Evolutionary conservation across 768 basidiomycete genomes (phyloP).

Genomic region (Paxillus involutus): DNA sequence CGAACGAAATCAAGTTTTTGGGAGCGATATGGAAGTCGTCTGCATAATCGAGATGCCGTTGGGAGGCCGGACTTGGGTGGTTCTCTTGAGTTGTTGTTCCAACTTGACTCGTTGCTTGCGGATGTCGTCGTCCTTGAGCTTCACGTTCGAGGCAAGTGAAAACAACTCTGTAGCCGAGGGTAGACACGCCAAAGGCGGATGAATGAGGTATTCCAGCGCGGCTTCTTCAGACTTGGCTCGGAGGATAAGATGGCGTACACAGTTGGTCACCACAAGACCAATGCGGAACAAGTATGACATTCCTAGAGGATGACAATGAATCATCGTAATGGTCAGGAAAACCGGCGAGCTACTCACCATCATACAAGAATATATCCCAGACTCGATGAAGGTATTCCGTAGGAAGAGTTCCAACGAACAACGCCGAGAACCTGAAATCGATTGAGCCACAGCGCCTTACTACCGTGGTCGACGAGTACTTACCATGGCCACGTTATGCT

Average conservation of each 20-base stretch:
- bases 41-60: constrained; percentile 29
- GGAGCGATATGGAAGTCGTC: constrained; percentile 27
- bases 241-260: constrained; percentile 59
- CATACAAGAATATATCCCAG: constrained; percentile 83
- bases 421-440: constrained; percentile 59
- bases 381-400: constrained; percentile 65
- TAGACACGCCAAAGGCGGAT: constrained; percentile 51
- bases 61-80: constrained; percentile 40
- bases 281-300: constrained; percentile 74
- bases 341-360: constrained; percentile 49
- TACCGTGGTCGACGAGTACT: neutral
- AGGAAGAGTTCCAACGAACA: constrained; percentile 71
- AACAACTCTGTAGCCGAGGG: constrained; percentile 63
- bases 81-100: constrained; percentile 69
- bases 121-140: constrained; percentile 78
- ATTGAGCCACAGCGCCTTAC: neutral
- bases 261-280: constrained; percentile 61
- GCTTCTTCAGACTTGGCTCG: constrained; percentile 47
- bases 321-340: neutral
- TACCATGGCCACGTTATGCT: constrained; percentile 68
- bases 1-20: constrained; percentile 11
- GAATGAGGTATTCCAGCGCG: constrained; percentile 48
- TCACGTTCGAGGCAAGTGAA: constrained; percentile 58
- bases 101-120: constrained; percentile 74
- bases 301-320: constrained; percentile 40